Evolutionary conservation across 306 rosid genomes (phyloP).

Genomic region (Quercus variabilis): DNA sequence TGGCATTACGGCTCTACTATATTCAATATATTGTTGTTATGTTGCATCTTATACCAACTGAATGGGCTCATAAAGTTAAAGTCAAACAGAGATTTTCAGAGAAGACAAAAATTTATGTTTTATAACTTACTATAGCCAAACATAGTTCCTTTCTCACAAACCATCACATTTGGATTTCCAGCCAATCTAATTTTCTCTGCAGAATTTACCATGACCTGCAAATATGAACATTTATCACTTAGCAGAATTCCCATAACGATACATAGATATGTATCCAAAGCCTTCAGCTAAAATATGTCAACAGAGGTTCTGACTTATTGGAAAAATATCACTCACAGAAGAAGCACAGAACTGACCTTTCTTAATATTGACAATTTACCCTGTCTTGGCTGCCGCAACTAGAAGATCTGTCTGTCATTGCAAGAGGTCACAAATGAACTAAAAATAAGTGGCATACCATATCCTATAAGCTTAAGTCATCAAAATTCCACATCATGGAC

Average conservation of each 20-base stretch:
- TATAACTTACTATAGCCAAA: constrained; percentile 92
- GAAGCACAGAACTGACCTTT: constrained; percentile 99
- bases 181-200: constrained; percentile 91
- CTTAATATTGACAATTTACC: constrained; percentile 80
- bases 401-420: constrained; percentile 92
- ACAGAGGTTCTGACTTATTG: not conserved
- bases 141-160: constrained; percentile 98
- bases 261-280: not conserved
- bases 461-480: too few species aligned
- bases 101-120: too few species aligned
- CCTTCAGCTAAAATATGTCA: not conserved
- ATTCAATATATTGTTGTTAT: not conserved
- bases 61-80: constrained; percentile 6
- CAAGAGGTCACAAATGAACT: constrained; percentile 31
- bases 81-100: not conserved
- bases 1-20: constrained; percentile 1
- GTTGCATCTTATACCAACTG: constrained; percentile 3
- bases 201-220: constrained; percentile 86
- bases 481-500: too few species aligned
- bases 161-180: constrained; percentile 96
- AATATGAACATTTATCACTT: constrained; percentile 12
- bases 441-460: not conserved
- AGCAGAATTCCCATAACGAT: constrained; percentile 8
- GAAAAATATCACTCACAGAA: constrained; percentile 61
- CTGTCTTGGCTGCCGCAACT: constrained; percentile 95